Evolutionary conservation across 1,139 yeast genomes (phyloP).

Genomic region (Diutina pseudorugosa): DNA sequence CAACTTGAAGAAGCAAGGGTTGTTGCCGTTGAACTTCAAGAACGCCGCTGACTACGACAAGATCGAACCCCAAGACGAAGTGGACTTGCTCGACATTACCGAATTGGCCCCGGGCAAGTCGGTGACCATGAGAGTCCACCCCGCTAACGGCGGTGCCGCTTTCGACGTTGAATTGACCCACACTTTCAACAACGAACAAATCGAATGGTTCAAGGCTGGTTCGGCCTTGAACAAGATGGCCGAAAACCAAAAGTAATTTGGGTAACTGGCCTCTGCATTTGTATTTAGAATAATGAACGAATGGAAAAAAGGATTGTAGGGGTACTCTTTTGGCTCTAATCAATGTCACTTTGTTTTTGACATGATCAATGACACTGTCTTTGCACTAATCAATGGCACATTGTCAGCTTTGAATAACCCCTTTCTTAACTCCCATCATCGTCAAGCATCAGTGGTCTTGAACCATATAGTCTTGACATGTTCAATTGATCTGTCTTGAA

Average conservation of each 20-base stretch:
- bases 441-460: no score
- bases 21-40: conserved; percentile 86
- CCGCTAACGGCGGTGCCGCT: conserved; percentile 62
- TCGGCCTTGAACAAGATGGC: conserved; percentile 99
- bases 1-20: conserved; percentile 29
- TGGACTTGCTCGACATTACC: conserved; percentile 78
- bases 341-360: no score
- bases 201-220: conserved; percentile 98
- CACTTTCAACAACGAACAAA: conserved; percentile 92
- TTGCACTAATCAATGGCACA: no score
- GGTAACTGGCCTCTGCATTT: neutral
- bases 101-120: conserved; percentile 90
- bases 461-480: no score
- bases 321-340: no score
- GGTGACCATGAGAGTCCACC: conserved; percentile 80
- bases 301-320: neutral
- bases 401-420: no score
- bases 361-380: no score
- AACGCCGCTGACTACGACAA: conserved; percentile 86
- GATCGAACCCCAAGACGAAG: conserved; percentile 82
- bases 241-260: conserved; percentile 9
- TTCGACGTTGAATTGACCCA: conserved; percentile 89
- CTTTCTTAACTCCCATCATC: no score
- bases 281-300: conserved; percentile 3
- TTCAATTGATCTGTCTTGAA: no score